Conservation (phyloP, 2,329 filamentous ascomycete species). For the Hypoxylon sp. region DNA sequence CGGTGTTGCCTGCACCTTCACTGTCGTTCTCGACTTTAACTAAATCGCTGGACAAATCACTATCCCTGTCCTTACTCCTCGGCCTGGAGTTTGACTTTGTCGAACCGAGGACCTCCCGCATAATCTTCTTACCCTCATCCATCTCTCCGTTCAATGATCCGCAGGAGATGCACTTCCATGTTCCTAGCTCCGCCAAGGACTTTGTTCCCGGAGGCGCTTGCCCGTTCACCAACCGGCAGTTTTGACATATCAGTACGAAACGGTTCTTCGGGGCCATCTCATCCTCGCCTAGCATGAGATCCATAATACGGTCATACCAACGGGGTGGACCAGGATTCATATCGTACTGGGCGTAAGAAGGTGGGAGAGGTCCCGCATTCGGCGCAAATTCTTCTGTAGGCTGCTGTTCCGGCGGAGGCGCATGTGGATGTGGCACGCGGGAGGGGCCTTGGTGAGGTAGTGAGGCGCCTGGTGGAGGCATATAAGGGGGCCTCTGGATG, state of each 20-base stretch:
- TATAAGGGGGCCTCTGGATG: constrained; percentile 63
- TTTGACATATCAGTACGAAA: constrained; percentile 85
- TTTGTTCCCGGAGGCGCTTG: constrained; percentile 92
- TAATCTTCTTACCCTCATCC: constrained; percentile 80
- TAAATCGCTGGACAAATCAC: constrained; percentile 46
- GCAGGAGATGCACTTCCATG: constrained; percentile 92
- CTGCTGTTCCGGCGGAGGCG: constrained; percentile 53
- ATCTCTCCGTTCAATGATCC: constrained; percentile 85
- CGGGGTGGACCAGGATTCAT: constrained; percentile 62
- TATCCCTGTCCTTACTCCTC: constrained; percentile 39
- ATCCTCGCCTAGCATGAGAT: constrained; percentile 93
- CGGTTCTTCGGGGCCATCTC: constrained; percentile 94
- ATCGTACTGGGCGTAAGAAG: constrained; percentile 49
- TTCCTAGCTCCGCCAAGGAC: constrained; percentile 82
- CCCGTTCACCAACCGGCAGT: constrained; percentile 92
- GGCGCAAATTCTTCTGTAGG: constrained; percentile 78
- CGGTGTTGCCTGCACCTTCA: constrained; percentile 36
- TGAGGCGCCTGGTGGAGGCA: constrained; percentile 51
- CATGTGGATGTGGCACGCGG: constrained; percentile 42
- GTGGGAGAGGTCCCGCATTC: constrained; percentile 70
- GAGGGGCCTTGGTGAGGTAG: constrained; percentile 46
- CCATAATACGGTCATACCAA: constrained; percentile 96
- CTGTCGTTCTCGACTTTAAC: constrained; percentile 45
- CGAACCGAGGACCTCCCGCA: constrained; percentile 72
- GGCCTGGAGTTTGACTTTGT: constrained; percentile 30